These are phyloP conservation scores for Ailanthus altissimus DNA, from an alignment of 345 rosid species.

Conservation along the genomic window DNA sequence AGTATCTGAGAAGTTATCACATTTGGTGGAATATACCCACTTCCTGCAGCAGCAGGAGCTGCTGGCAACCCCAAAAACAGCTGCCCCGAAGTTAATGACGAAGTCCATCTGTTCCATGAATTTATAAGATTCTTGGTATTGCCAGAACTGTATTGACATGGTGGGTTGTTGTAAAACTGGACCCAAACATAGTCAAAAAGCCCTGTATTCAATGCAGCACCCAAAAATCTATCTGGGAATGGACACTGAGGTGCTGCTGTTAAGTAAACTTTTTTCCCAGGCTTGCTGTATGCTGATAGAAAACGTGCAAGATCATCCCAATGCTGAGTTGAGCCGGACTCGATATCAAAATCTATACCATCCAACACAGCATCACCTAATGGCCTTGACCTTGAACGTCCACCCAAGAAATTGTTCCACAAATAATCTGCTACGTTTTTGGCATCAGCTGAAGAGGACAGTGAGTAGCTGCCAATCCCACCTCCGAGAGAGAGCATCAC, in stretches of 20 bases:
- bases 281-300: conserved; percentile 31
- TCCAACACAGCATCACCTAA: conserved; percentile 55
- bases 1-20: conserved; percentile 43
- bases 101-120: conserved; percentile 60
- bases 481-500: conserved; percentile 68
- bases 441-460: conserved; percentile 49
- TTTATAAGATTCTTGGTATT: conserved; percentile 34
- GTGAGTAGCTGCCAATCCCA: conserved; percentile 44
- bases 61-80: conserved; percentile 64
- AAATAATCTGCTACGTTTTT: conserved; percentile 39
- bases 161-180: conserved; percentile 66
- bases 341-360: conserved; percentile 61
- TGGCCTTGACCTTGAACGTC: conserved; percentile 46
- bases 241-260: conserved; percentile 75
- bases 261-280: conserved; percentile 50
- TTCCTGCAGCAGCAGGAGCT: conserved; percentile 51
- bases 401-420: conserved; percentile 50
- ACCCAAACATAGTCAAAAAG: conserved; percentile 61
- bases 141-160: conserved; percentile 46
- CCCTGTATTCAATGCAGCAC: conserved; percentile 46
- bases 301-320: conserved; percentile 50
- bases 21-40: conserved; percentile 51
- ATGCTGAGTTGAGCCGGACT: conserved; percentile 38
- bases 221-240: conserved; percentile 51
- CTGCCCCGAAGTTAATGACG: conserved; percentile 34